Evolutionary conservation across 2,329 filamentous ascomycete genomes (phyloP).

Genomic region (Botrytis fabae): DNA sequence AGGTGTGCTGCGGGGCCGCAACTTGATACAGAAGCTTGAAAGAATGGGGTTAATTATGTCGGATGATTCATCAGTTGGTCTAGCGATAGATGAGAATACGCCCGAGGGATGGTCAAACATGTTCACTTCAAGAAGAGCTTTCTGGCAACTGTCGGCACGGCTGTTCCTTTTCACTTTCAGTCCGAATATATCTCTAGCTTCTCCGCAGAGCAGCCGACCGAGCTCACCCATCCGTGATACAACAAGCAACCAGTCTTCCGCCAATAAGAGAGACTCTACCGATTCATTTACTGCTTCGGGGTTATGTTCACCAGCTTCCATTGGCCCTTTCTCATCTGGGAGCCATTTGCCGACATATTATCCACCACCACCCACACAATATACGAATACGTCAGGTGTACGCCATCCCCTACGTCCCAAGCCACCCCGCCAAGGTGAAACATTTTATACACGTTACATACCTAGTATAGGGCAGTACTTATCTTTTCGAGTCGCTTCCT

Average conservation of each 20-base stretch:
- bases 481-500: slow-evolving; percentile 80
- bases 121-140: slow-evolving; percentile 78
- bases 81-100: slow-evolving; percentile 59
- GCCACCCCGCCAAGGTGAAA: slow-evolving; percentile 84
- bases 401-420: slow-evolving; percentile 87
- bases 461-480: slow-evolving; percentile 81
- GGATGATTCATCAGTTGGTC: slow-evolving; percentile 73
- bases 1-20: slow-evolving; percentile 79
- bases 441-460: slow-evolving; percentile 86
- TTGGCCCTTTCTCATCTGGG: slow-evolving; percentile 74
- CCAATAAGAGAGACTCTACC: slow-evolving; percentile 38
- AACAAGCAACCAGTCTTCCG: slow-evolving; percentile 38
- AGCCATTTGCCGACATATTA: slow-evolving; percentile 91
- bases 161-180: slow-evolving; percentile 86
- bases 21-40: slow-evolving; percentile 86
- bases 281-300: slow-evolving; percentile 45
- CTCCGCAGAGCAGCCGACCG: slow-evolving; percentile 55
- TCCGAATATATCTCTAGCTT: slow-evolving; percentile 51
- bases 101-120: slow-evolving; percentile 72
- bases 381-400: slow-evolving; percentile 73
- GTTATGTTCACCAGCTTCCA: slow-evolving; percentile 44
- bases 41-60: slow-evolving; percentile 84
- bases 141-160: slow-evolving; percentile 89
- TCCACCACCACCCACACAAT: slow-evolving; percentile 79
- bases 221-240: slow-evolving; percentile 50